Evolutionary conservation across 371 early-diverging fungal species (phyloP).

Genomic region (Umbelopsis sp.): DNA sequence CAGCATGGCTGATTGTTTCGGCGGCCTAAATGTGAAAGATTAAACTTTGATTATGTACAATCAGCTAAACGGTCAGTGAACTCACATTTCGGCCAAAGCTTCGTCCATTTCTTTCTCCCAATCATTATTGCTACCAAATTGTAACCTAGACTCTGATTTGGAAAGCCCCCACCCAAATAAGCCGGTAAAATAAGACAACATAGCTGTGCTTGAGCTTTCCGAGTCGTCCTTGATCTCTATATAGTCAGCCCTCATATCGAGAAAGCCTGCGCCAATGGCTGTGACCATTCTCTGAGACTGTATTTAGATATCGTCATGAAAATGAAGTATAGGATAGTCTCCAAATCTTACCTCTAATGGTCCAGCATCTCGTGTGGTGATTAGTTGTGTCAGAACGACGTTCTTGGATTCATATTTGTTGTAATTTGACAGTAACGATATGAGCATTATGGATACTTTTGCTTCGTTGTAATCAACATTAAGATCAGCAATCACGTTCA

Average conservation of each 20-base stretch:
- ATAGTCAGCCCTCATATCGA: conserved; percentile 44
- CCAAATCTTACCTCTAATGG: conserved; percentile 28
- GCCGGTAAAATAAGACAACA: conserved; percentile 52
- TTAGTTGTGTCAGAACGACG: conserved; percentile 40
- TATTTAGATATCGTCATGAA: neutral
- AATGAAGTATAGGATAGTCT: neutral
- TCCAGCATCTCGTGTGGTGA: conserved; percentile 32
- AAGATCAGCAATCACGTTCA: conserved; percentile 32
- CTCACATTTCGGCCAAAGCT: conserved; percentile 44
- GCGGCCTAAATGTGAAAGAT: conserved; percentile 37
- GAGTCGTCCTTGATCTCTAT: conserved; percentile 52
- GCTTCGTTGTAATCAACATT: conserved; percentile 24
- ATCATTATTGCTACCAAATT: neutral
- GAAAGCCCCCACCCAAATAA: conserved; percentile 46
- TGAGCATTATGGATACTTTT: conserved; percentile 42
- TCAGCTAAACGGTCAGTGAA: neutral
- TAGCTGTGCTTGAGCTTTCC: conserved; percentile 43
- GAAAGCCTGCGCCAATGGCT: conserved; percentile 31
- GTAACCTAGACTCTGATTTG: conserved; percentile 23
- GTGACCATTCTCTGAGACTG: conserved; percentile 34
- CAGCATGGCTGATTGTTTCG: conserved; percentile 46
- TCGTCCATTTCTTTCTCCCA: conserved; percentile 38
- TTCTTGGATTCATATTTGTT: conserved; percentile 60
- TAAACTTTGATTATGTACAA: neutral
- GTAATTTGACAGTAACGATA: conserved; percentile 58